A percentile compares a stretch with the other conserved stretches of the same genome.
Evolutionary conservation across 1,139 yeast species (phyloP).

Genomic region (Taphrina confusa): DNA sequence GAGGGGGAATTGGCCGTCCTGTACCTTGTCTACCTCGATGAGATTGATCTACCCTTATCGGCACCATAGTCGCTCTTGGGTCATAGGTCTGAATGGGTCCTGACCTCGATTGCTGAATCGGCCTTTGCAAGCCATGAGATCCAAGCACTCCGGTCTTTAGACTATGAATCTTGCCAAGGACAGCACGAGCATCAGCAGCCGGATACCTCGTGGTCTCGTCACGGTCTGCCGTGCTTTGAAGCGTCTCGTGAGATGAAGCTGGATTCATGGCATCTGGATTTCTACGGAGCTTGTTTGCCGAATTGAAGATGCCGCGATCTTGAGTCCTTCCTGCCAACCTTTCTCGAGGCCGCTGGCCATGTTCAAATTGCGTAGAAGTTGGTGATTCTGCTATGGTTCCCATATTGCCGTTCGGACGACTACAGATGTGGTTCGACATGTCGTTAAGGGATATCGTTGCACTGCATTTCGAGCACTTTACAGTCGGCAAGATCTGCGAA

Average conservation of each 20-base stretch:
- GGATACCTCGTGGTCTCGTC: neutral
- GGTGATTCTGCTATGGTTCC: conserved; percentile 17
- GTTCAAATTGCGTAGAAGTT: neutral
- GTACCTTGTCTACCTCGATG: neutral
- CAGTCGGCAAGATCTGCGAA: conserved; percentile 29
- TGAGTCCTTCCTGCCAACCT: neutral
- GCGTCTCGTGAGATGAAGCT: neutral
- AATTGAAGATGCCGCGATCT: neutral
- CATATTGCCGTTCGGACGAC: neutral
- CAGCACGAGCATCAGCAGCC: conserved; percentile 11
- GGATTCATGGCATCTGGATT: neutral
- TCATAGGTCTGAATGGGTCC: conserved; percentile 29
- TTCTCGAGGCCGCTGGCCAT: neutral
- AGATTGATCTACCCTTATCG: conserved; percentile 5
- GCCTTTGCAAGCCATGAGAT: conserved; percentile 7
- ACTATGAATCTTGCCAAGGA: conserved; percentile 18
- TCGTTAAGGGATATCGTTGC: conserved; percentile 22
- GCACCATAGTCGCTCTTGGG: conserved; percentile 27
- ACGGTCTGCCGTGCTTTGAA: neutral
- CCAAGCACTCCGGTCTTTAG: conserved; percentile 20
- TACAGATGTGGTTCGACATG: conserved; percentile 23
- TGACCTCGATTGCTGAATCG: neutral
- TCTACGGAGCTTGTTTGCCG: neutral
- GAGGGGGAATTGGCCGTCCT: neutral
- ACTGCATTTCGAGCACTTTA: conserved; percentile 26